Base-by-base conservation (phyloP, 2,329 filamentous ascomycete species). In the Fusarium buxicola region DNA sequence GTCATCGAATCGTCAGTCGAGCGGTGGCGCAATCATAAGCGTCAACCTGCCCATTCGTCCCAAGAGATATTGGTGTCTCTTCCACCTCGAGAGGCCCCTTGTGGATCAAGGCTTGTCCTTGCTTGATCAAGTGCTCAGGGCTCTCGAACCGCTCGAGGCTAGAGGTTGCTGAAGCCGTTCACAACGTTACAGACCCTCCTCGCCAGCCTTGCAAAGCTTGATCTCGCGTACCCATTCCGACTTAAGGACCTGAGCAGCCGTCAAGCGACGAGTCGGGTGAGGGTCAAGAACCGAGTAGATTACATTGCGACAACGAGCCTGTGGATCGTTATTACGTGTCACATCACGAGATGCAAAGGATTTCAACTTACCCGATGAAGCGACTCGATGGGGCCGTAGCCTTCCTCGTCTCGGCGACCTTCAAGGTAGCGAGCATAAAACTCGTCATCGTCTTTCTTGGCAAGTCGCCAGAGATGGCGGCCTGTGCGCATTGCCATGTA, bases 401-500 rank as follows among this genome's bases (percentile, higher is more conserved):
- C 95, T 79, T 94, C 92, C 75, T 98, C 95, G 69, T 97, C 93
- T 73, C 92, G 90, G 49, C 95, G 88, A 27, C 95, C 95, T 73
- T 96, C 91, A 6, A 99, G 85, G 74, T 99, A 99, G 36, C 93
- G 90, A 64, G 92, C 91, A 74, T 97, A 99, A 71, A 98, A 99
- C 73, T 98, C 95, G 72, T 99, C 95, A 66, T 98, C 94, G 52
- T 96, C 94, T 78, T 93, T 96, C 77, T 94, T 94, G 7, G 95
- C 95, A n/a, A 97, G 88, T 51, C 94, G 90, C 95, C 95, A 99
- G 8, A 99, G 83, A 77, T 99, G 95, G 49, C 95, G 86, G 7
- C 95, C 95, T 2, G 94, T 98, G 56, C 95, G 86, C 95, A 99
- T 99, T 12, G 95, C 95, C 95, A 99, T 99, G 80, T 99, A 99